phyloP scores from a whole-genome alignment of 1,284 basidiomycete genomes.

The Wallemia hederae region DNA sequence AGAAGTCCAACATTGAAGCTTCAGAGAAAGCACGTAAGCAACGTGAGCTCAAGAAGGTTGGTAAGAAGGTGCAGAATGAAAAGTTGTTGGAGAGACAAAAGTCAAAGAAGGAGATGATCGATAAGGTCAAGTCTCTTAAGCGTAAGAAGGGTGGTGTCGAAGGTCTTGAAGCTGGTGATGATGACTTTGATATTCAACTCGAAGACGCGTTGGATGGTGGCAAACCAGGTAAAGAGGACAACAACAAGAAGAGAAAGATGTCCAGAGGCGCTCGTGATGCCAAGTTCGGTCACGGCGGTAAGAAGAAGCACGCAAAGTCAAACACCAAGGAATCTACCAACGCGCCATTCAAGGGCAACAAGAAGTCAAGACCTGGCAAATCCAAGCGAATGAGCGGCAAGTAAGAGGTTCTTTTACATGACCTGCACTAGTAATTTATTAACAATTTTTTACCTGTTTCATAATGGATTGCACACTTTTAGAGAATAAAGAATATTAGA shows the following conservation, averaged over 20 bases:
- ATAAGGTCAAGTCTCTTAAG: constrained; percentile 14
- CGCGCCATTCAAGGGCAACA: constrained; percentile 8
- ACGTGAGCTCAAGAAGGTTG: constrained; percentile 88
- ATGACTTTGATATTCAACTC: constrained; percentile 45
- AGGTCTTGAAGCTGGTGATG: constrained; percentile 24
- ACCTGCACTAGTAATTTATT: too few relatives aligned
- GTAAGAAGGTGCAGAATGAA: constrained; percentile 79
- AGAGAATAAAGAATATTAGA: neutral
- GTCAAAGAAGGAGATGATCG: constrained; percentile 19
- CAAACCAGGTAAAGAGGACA: constrained; percentile 11
- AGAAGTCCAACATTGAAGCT: constrained; percentile 63
- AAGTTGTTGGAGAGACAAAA: constrained; percentile 46
- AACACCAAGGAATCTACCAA: constrained; percentile 53
- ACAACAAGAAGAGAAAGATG: constrained; percentile 17
- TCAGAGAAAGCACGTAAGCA: constrained; percentile 72
- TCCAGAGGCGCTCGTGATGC: constrained; percentile 37
- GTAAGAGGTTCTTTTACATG: neutral
- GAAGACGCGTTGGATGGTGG: constrained; percentile 40
- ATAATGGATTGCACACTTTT: neutral
- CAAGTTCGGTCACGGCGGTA: constrained; percentile 47
- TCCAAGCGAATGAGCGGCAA: neutral
- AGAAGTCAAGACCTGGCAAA: neutral
- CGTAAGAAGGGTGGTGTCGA: constrained; percentile 41
- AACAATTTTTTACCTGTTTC: too few relatives aligned
- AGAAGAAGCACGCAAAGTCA: constrained; percentile 36